Evolutionary conservation across 371 early-diverging fungal genomes (phyloP).

Genomic region (Saksenaea vasiformis): DNA sequence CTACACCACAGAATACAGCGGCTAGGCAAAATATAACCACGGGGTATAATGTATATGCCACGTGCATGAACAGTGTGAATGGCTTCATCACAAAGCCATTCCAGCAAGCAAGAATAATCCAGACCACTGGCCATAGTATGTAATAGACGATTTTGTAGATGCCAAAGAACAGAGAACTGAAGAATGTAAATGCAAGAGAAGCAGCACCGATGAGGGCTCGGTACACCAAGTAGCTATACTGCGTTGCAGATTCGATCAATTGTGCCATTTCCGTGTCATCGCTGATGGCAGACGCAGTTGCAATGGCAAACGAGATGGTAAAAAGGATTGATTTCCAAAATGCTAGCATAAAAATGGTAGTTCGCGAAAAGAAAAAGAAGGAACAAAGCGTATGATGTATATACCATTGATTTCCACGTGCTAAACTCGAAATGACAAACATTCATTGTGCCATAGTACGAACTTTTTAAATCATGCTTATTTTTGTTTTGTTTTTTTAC

Average conservation of each 20-base stretch:
- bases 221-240: neutral
- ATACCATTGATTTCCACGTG: neutral
- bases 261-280: slow-evolving; percentile 1
- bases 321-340: neutral
- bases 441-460: neutral
- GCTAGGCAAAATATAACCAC: slow-evolving; percentile 15
- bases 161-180: neutral
- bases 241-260: neutral
- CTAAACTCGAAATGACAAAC: neutral
- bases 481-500: neutral
- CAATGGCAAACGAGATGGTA: neutral
- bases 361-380: neutral
- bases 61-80: neutral
- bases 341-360: neutral
- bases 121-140: neutral
- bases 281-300: neutral
- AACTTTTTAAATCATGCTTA: neutral
- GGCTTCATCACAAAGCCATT: slow-evolving; percentile 1
- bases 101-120: neutral
- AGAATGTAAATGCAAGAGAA: neutral
- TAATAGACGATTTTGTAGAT: neutral
- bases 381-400: neutral
- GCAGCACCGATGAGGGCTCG: neutral
- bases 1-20: slow-evolving; percentile 13
- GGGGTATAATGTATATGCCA: slow-evolving; percentile 11